Evolutionary conservation across 352 stramenopile species (phyloP).

Genomic region (Phytopythium mirpurense): DNA sequence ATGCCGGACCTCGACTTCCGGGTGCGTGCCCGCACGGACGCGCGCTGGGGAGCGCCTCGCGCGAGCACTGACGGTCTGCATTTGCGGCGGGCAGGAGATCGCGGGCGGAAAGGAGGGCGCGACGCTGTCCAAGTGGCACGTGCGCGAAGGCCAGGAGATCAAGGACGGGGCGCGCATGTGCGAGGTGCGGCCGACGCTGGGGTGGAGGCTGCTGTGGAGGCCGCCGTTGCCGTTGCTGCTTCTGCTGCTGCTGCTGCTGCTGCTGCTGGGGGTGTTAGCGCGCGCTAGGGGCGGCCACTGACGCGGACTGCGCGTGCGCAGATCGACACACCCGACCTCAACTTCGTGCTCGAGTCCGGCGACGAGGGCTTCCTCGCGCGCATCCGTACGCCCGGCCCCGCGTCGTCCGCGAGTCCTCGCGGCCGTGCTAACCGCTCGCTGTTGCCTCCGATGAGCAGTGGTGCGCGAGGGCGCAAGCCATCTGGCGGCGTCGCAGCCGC

Average conservation of each 20-base stretch:
- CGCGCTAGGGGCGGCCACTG: too few species aligned
- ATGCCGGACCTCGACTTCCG: conserved; percentile 86
- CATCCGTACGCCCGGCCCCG: conserved; percentile 38
- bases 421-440: not conserved
- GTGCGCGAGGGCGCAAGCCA: conserved; percentile 51
- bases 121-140: conserved; percentile 77
- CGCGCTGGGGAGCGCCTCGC: not conserved
- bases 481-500: conserved; percentile 54
- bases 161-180: conserved; percentile 71
- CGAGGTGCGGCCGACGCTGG: conserved; percentile 31
- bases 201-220: too few species aligned
- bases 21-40: conserved; percentile 17
- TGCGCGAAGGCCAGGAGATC: conserved; percentile 55
- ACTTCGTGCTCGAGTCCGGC: conserved; percentile 71
- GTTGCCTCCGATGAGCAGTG: conserved; percentile 27
- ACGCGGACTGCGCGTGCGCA: too few species aligned
- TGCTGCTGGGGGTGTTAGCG: too few species aligned
- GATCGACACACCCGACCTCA: conserved; percentile 84
- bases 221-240: too few species aligned
- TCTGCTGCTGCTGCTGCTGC: too few species aligned
- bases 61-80: not conserved
- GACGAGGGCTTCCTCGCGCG: conserved; percentile 78
- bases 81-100: conserved; percentile 32
- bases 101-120: conserved; percentile 40
- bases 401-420: not conserved